Conservation (phyloP, 306 rosid genomes). For the Rubus parviflorus region DNA sequence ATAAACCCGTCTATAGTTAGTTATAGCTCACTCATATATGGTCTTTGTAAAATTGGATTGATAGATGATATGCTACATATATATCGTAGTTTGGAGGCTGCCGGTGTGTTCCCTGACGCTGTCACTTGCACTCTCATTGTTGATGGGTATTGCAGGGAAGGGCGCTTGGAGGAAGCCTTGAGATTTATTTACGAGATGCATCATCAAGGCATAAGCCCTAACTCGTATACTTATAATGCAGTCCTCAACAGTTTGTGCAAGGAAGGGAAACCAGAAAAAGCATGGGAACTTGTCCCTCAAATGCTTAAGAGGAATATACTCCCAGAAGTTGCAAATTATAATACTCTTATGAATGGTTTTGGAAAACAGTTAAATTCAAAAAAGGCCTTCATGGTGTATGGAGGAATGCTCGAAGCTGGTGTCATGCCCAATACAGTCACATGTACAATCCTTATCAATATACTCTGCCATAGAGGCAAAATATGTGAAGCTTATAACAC, state of each 20-base stretch:
- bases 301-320: not conserved
- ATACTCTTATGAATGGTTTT: not conserved
- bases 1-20: not conserved
- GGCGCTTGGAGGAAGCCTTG: slow-evolving; percentile 1
- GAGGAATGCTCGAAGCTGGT: not conserved
- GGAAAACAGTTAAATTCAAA: not conserved
- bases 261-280: not conserved
- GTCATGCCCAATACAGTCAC: not conserved
- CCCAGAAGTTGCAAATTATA: slow-evolving; percentile 1
- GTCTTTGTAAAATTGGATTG: not conserved
- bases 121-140: not conserved
- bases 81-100: not conserved
- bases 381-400: not conserved
- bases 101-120: not conserved
- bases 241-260: not conserved
- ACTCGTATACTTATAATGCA: not conserved
- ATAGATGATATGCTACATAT: not conserved
- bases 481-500: not conserved
- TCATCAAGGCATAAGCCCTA: not conserved
- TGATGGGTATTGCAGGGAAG: not conserved
- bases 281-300: not conserved
- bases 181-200: not conserved
- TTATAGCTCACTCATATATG: not conserved
- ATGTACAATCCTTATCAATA: not conserved
- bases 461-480: not conserved